Evolutionary conservation across 306 rosid species (phyloP).

Genomic region (Lathyrus sativus): DNA sequence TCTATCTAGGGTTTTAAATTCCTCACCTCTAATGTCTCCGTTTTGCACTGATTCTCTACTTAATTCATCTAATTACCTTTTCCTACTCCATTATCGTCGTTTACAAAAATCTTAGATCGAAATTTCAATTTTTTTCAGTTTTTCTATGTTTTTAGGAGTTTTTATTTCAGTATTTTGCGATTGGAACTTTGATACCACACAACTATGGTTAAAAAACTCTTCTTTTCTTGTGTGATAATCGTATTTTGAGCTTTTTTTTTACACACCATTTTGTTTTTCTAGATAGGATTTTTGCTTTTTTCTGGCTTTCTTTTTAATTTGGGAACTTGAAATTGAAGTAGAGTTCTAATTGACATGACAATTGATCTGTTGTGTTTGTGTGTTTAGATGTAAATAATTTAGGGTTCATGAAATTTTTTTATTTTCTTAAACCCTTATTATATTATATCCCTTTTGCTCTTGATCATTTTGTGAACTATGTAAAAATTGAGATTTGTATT

Average conservation of each 20-base stretch:
- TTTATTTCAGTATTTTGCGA: conserved; percentile 25
- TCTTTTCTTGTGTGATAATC: not conserved
- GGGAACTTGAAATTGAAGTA: conserved; percentile 9
- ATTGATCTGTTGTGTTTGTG: conserved; percentile 20
- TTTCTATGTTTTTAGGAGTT: not conserved
- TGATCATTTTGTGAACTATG: conserved; percentile 22
- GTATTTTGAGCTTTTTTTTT: conserved; percentile 24
- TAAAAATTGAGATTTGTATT: not conserved
- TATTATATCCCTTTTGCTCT: not conserved
- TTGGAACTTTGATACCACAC: conserved; percentile 4
- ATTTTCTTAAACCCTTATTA: not conserved
- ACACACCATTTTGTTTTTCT: not conserved
- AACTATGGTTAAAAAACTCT: not conserved
- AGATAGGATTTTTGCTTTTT: conserved; percentile 1
- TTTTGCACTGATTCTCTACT: not conserved
- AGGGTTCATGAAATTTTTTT: conserved; percentile 8
- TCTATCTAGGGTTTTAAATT: conserved; percentile 38
- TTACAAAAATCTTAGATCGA: conserved; percentile 5
- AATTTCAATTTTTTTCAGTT: not conserved
- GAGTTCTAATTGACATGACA: conserved; percentile 19
- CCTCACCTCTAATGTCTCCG: not conserved
- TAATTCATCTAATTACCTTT: not conserved
- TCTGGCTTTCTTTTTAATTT: not conserved
- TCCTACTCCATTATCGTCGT: conserved; percentile 15
- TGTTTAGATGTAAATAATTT: conserved; percentile 13